Evolutionary conservation across 208 protist species (phyloP).

Genomic region (Leishmania tarentolae): DNA sequence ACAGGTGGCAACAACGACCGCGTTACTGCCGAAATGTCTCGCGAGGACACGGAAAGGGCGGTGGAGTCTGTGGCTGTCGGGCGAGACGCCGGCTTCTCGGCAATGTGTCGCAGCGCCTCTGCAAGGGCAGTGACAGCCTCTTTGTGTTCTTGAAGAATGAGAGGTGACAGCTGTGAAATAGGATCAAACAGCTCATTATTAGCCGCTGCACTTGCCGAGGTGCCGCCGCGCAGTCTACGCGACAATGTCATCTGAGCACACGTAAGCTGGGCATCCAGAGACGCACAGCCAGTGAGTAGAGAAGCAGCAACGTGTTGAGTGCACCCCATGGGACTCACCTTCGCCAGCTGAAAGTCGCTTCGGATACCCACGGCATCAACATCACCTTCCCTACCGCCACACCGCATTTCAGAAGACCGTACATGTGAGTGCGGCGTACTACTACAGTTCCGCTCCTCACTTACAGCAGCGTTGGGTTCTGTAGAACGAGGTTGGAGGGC

Average conservation of each 20-base stretch:
- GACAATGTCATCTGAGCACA: conserved; percentile 18
- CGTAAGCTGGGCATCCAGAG: conserved; percentile 46
- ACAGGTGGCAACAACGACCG: conserved; percentile 14
- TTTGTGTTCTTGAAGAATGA: conserved; percentile 29
- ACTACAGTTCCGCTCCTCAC: neutral
- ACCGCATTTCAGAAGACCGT: neutral
- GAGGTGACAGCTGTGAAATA: conserved; percentile 16
- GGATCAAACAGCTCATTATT: conserved; percentile 1
- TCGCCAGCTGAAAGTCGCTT: neutral
- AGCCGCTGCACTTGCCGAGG: neutral
- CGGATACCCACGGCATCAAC: neutral
- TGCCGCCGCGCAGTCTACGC: conserved; percentile 1
- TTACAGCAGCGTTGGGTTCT: neutral
- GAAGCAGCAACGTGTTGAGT: conserved; percentile 29
- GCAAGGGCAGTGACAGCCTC: conserved; percentile 36
- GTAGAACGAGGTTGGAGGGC: neutral
- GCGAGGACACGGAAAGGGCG: neutral
- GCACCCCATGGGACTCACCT: neutral
- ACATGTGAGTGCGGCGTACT: neutral
- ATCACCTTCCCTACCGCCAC: neutral
- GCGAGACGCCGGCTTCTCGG: conserved; percentile 11
- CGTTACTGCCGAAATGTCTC: neutral
- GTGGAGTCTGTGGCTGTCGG: neutral
- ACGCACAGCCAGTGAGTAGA: conserved; percentile 55
- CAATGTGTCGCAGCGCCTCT: conserved; percentile 34